These are phyloP conservation scores for Hyaloscypha hepaticicola DNA, from an alignment of 495 filamentous ascomycete species.

Conservation along the genomic window DNA sequence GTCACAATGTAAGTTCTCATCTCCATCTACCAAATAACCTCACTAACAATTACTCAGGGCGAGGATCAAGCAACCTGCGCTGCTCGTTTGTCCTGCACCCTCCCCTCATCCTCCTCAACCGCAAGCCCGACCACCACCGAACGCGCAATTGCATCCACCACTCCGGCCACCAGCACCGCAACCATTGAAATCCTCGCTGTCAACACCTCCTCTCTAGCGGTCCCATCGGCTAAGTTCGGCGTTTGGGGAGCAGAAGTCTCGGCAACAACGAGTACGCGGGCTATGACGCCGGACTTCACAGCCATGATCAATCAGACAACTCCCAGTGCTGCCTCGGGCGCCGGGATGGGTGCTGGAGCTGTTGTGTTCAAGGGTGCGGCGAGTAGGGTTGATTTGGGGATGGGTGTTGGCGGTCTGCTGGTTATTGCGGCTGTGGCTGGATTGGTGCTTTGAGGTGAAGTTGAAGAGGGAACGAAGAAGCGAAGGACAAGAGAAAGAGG, in stretches of 20 bases:
- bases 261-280: not conserved
- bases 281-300: slow-evolving; percentile 3
- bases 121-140: not conserved
- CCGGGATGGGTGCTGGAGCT: not conserved
- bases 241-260: not conserved
- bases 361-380: not conserved
- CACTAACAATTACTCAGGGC: not conserved
- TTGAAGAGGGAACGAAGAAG: not conserved
- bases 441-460: not conserved
- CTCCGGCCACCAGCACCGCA: not conserved
- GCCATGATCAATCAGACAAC: slow-evolving; percentile 1
- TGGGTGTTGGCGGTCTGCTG: not conserved
- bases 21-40: not conserved
- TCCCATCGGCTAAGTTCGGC: not conserved
- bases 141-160: not conserved
- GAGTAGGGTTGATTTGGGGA: not conserved
- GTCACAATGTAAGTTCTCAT: slow-evolving; percentile 13
- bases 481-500: not conserved
- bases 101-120: slow-evolving; percentile 8
- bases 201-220: not conserved
- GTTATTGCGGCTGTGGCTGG: not conserved
- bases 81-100: slow-evolving; percentile 5
- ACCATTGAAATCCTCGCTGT: slow-evolving; percentile 4
- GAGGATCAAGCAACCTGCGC: slow-evolving; percentile 15
- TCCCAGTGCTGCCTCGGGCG: not conserved